Evolutionary conservation across 1,284 basidiomycete species (phyloP).

Genomic region (Grifola frondosa): DNA sequence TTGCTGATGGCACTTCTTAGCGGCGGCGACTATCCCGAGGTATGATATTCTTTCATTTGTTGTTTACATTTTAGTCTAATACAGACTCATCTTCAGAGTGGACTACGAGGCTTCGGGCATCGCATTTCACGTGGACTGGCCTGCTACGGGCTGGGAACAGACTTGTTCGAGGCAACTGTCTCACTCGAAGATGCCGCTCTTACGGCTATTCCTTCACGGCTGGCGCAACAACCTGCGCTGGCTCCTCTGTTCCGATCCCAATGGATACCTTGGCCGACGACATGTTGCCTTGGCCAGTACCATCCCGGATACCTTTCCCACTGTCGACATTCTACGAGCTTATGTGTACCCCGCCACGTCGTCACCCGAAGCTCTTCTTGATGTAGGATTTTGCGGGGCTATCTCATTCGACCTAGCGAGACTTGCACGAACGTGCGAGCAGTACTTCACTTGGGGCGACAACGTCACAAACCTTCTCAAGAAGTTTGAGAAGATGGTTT

Average conservation of each 20-base stretch:
- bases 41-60: neutral
- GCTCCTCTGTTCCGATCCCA: conserved; percentile 32
- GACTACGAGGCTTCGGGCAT: neutral
- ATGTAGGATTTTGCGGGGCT: too few species aligned
- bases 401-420: neutral
- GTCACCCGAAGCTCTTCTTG: neutral
- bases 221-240: neutral
- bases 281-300: neutral
- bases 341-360: conserved; percentile 4
- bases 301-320: neutral
- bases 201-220: neutral
- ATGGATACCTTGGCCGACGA: neutral
- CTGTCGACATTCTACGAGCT: neutral
- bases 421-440: neutral
- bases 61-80: too few species aligned
- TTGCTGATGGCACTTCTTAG: conserved; percentile 63
- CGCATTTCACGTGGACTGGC: neutral
- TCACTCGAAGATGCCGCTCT: neutral
- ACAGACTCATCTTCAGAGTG: too few species aligned
- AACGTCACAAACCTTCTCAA: conserved; percentile 1
- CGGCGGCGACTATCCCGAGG: conserved; percentile 50
- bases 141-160: neutral
- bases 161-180: neutral
- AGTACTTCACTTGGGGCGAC: conserved; percentile 2
- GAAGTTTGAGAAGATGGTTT: conserved; percentile 4